A percentile compares a stretch with the other conserved stretches of the same genome.
phyloP scores from a whole-genome alignment of 345 rosid species.

The Brassica napus region DNA sequence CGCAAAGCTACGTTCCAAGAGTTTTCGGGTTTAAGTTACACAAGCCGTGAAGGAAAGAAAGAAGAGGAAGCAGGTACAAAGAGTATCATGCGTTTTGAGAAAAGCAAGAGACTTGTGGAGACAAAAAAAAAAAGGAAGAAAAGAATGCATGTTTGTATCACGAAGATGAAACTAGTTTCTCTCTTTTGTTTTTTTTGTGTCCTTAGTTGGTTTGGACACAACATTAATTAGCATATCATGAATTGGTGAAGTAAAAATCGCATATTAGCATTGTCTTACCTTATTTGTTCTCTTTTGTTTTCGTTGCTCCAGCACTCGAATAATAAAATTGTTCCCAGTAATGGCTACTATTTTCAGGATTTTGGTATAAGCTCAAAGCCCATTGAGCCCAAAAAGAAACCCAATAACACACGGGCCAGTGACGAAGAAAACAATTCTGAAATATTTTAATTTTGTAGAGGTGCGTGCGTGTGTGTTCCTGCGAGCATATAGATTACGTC shows the following conservation, averaged over 20 bases:
- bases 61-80: not conserved
- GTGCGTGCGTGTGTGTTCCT: slow-evolving; percentile 22
- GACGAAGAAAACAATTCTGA: slow-evolving; percentile 5
- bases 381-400: not conserved
- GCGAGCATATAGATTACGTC: slow-evolving; percentile 33
- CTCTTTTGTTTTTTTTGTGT: slow-evolving; percentile 1
- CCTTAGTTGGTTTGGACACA: slow-evolving; percentile 7
- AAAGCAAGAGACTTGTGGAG: not conserved
- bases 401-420: not conserved
- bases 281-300: not conserved
- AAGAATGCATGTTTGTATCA: slow-evolving; percentile 24
- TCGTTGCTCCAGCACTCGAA: not conserved
- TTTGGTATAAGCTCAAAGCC: not conserved
- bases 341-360: not conserved
- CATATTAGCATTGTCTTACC: slow-evolving; percentile 17
- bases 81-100: slow-evolving; percentile 24
- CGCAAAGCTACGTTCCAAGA: slow-evolving; percentile 86
- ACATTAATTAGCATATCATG: slow-evolving; percentile 27
- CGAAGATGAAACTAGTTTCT: slow-evolving; percentile 12
- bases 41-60: slow-evolving; percentile 53
- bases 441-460: not conserved
- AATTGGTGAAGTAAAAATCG: slow-evolving; percentile 23
- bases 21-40: slow-evolving; percentile 95
- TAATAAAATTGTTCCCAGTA: not conserved
- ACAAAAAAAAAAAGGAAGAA: not conserved